Evolutionary conservation across 2,329 filamentous ascomycete genomes (phyloP), one percentile per base, ranked within the genome.

Genomic region (Dactylellina parvicollis): DNA sequence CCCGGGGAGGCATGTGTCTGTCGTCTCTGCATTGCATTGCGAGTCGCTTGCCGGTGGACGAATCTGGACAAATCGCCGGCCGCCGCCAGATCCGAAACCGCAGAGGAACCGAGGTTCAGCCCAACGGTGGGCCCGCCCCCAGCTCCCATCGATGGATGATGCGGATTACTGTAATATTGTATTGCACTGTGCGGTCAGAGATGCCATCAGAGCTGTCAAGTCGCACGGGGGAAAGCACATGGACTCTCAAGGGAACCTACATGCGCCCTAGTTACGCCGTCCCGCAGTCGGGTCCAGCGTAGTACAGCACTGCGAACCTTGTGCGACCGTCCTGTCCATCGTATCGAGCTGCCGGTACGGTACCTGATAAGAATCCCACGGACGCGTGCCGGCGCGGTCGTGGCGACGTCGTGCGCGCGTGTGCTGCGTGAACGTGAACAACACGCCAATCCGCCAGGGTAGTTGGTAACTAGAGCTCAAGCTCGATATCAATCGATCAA

Each of bases 61-160:
- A 47, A 66, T 66, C 50, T 56, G 61, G 61, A 36, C 24, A 66
- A 22, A 66, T 66, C 61, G 56, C 61, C 61, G 61, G 14, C 3
- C n/a, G n/a, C n/a, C n/a, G n/a, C 16, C 52, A 56, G 55, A 46
- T 44, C 55, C 38, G 55, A 34, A 59, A 59, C 55, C 28, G 32
- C 42, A 34, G 30, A 40, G 4, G 55, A 60, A 60, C 55, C 55
- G 55, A 60, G 55, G 55, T 60, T 36, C 52, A 38, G 52, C 52
- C 34, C 40, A 56, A 56, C 52, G 52, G 40, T 56, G 28, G 52
- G 34, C 52, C n/a, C n/a, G n/a, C n/a, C n/a, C n/a, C n/a, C n/a
- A n/a, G n/a, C n/a, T n/a, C n/a, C n/a, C n/a, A n/a, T n/a, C n/a
- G n/a, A n/a, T n/a, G n/a, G n/a, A n/a, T n/a, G n/a, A n/a, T n/a